phyloP scores from a whole-genome alignment of 257 asterid genomes.

The Solanum piurae region DNA sequence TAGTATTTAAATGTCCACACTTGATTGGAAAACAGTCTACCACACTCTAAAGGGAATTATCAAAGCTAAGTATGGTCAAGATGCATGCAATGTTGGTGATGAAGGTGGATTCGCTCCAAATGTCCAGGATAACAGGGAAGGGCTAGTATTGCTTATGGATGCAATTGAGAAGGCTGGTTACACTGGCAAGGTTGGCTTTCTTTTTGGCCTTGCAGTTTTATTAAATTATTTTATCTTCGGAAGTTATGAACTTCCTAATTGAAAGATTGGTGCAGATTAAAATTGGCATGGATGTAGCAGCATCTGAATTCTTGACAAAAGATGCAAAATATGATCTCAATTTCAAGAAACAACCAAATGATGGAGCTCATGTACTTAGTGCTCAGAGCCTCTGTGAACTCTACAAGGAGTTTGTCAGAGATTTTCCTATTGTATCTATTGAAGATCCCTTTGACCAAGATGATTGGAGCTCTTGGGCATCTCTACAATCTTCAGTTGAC shows the following conservation, averaged over 20 bases:
- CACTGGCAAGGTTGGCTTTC: conserved; percentile 57
- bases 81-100: conserved; percentile 98
- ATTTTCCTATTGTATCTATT: conserved; percentile 91
- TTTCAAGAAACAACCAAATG: conserved; percentile 96
- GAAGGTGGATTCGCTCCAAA: conserved; percentile 99
- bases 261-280: conserved; percentile 51
- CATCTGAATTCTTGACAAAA: conserved; percentile 83
- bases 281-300: conserved; percentile 99
- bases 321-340: conserved; percentile 87
- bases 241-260: neutral
- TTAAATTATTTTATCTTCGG: neutral
- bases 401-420: conserved; percentile 70
- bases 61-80: conserved; percentile 95
- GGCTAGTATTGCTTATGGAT: conserved; percentile 80
- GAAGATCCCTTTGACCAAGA: conserved; percentile 99
- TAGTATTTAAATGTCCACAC: neutral
- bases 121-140: conserved; percentile 97
- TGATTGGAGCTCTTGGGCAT: conserved; percentile 93
- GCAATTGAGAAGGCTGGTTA: conserved; percentile 96
- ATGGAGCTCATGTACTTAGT: conserved; percentile 79
- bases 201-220: neutral
- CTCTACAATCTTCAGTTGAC: conserved; percentile 72
- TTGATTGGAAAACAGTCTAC: conserved; percentile 47
- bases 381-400: conserved; percentile 70
- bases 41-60: conserved; percentile 89